Percentiles rank a stretch among this genome's conserved stretches.
These are phyloP conservation scores for Gnaphalium uliginosum DNA, from an alignment of 129 eudicot species.

Conservation along the genomic window DNA sequence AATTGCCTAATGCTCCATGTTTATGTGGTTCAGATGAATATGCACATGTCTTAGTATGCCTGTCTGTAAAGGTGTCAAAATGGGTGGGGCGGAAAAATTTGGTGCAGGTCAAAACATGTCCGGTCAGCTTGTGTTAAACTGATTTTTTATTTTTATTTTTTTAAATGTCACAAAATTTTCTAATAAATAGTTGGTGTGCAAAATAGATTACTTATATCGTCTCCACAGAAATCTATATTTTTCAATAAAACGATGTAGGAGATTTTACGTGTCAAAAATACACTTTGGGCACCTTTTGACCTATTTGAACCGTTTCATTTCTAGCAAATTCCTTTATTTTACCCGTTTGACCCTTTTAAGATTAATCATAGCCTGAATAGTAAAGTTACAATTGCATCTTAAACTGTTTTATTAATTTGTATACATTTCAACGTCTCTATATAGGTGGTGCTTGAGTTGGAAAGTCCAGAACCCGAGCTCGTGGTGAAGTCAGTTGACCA, in stretches of 20 bases:
- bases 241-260: neutral
- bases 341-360: neutral
- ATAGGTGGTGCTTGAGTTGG: constrained; percentile 75
- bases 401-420: neutral
- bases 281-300: neutral
- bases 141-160: neutral
- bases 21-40: neutral
- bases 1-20: neutral
- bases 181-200: too few relatives aligned
- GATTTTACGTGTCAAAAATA: neutral
- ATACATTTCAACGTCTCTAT: neutral
- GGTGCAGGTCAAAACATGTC: neutral
- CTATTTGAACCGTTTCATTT: neutral
- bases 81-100: neutral
- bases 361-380: neutral
- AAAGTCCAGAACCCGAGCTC: constrained; percentile 61
- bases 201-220: neutral
- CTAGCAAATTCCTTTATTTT: neutral
- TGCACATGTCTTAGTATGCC: neutral
- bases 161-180: neutral
- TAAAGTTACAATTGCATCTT: neutral
- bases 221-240: neutral
- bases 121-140: neutral
- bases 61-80: neutral
- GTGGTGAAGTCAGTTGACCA: constrained; percentile 61